Conservation (phyloP, 805 yeast genomes). For the Starmera caribaea region DNA sequence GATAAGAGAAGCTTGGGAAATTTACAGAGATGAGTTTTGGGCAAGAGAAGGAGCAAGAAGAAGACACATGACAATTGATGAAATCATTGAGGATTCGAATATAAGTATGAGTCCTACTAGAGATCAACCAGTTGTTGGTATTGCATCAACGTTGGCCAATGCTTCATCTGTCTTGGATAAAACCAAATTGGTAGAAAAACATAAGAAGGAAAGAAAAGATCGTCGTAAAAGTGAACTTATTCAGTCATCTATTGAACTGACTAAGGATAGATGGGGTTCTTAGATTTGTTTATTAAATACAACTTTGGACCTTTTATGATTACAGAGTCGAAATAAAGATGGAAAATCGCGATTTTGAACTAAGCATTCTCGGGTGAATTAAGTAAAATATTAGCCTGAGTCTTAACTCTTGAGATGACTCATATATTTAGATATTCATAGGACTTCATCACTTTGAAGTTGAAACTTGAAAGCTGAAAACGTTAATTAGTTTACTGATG, state of each 20-base stretch:
- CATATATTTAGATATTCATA: too few species aligned
- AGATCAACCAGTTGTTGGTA: background rate
- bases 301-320: too few species aligned
- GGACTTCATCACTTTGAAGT: too few species aligned
- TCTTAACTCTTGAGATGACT: too few species aligned
- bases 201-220: slow-evolving; percentile 31
- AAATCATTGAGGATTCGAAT: background rate
- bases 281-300: too few species aligned
- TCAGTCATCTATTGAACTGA: background rate
- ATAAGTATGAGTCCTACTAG: background rate
- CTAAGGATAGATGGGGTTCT: background rate
- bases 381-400: too few species aligned
- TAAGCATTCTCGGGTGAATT: too few species aligned
- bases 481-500: too few species aligned
- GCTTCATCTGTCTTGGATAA: slow-evolving; percentile 16
- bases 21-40: slow-evolving; percentile 92
- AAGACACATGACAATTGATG: slow-evolving; percentile 18
- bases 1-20: slow-evolving; percentile 89
- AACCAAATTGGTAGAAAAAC: slow-evolving; percentile 24
- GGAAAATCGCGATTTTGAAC: too few species aligned
- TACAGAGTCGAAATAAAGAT: too few species aligned
- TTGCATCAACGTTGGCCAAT: slow-evolving; percentile 1
- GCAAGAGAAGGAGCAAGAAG: slow-evolving; percentile 67
- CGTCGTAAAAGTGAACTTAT: slow-evolving; percentile 22
- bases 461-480: too few species aligned